Base-by-base conservation (phyloP, 2,329 filamentous ascomycete species). In the Aspergillus sp. region DNA sequence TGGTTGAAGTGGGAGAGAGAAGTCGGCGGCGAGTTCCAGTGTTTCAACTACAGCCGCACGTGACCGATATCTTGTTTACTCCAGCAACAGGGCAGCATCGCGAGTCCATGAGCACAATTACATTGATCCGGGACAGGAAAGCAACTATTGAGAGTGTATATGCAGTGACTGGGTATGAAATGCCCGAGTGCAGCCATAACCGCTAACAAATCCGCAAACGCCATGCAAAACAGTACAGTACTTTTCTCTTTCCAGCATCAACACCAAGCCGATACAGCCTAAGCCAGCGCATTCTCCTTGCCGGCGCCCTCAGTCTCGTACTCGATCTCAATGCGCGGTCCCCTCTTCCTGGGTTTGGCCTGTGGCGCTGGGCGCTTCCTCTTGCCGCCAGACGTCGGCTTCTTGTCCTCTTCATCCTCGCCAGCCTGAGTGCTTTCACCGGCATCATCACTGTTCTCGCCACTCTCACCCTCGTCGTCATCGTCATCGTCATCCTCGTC, bases 301-400 rank as follows among this genome's bases (percentile, higher is more conserved):
- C 66, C 69, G 48, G 74, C 74, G 34, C 69, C 68, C 60, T 85
- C 81, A 37, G 80, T 75, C 61, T 86, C 82, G 55, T 84, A 82
- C 63, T 89, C 82, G 58, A 85, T 85, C 64, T 86, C 77, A 71
- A 71, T 77, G 60, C 48, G 78, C 60, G 66, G 76, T 61, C 67
- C 61, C 63, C 77, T 78, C 66, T 78, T 78, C 49, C 69, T 67
- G 13, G 72, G 66, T 52, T 74, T 74, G 11, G 67, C 49, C 10
- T 67, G 62, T 8, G 71, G 65, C 19, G 66, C 65, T 32, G 58
- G 51, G 37, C 70, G 61, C 60, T 79, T 80, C 45, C 74, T 67
- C 60, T 78, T 77, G 50, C 65, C 44, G 44, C 71, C 53, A 63
- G 67, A 39, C 17, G 51, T 51, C 13, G 58, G 47, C 44, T 64